Base-by-base conservation (phyloP, 345 rosid genomes). In the Gossypium bickii region DNA sequence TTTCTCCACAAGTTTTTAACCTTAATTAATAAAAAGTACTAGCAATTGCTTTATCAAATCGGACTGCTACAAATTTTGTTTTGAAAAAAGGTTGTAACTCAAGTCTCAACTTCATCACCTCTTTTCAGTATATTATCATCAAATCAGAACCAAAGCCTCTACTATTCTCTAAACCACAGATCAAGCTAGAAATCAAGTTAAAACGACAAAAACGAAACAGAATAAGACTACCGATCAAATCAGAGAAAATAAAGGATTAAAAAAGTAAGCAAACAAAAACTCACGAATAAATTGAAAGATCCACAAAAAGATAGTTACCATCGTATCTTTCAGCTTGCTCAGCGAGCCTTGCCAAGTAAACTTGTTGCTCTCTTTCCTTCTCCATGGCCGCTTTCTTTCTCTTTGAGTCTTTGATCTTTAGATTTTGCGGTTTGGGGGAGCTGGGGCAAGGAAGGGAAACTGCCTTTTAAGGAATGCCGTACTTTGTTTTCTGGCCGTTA, bases 271-370 rank as follows among this genome's bases (percentile, higher is more conserved):
- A 55, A 18, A 17, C 11, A 71, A 41, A 38, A 43, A 1, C 24
- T 71, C 9, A 3, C 44, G 7, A 47, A 47, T 22, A 47, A 67
- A 67, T 47, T 45, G 56, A 24, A n/a, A 67, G 56, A 47, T 47
- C 71, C 71, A 16, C 52, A 20, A 51, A 17, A 18, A 63, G 10
- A 29, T 17, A 34, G 41, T 78, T 80, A 91, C 98, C 98, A 74
- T 93, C 98, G 76, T 91, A 91, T 83, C 98, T 78, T 83, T 91
- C 98, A 45, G 98, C 95, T 82, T 93, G 97, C 91, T 93, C 97
- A 7, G 94, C 92, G 67, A 93, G 94, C 75, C 87, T 89, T 10
- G 98, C 98, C 87, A 78, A 80, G 90, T 93, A 93, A 53, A 93
- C 94, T 61, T 74, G 90, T 53, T 84, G 89, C 84, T 89, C 98